A percentile compares a stretch with the other conserved stretches of the same genome.
phyloP scores from a whole-genome alignment of 257 asterid species.

The Anisodus acutangulus region DNA sequence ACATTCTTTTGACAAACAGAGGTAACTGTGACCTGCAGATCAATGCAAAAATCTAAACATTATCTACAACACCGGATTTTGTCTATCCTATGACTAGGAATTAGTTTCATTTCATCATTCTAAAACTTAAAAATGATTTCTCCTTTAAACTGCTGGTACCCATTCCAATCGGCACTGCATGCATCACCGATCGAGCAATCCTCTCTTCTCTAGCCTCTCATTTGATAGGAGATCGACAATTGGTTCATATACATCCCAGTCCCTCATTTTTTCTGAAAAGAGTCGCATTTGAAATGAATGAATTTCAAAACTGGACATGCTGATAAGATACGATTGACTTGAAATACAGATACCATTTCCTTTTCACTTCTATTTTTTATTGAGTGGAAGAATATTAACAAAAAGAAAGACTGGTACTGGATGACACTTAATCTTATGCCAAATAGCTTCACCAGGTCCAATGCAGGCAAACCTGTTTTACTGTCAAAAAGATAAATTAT shows the following conservation, averaged over 20 bases:
- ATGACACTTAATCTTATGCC: conserved; percentile 74
- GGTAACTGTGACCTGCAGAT: not conserved
- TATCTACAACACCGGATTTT: not conserved
- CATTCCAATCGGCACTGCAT: not conserved
- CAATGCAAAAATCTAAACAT: not conserved
- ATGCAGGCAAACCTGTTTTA: conserved; percentile 72
- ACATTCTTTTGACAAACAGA: not conserved
- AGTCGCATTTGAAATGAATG: not conserved
- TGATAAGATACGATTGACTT: not conserved
- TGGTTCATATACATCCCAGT: conserved; percentile 86
- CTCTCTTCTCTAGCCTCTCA: conserved; percentile 89
- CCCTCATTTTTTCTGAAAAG: conserved; percentile 75
- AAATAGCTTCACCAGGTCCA: conserved; percentile 84
- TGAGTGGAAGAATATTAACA: not conserved
- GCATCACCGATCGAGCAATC: conserved; percentile 53
- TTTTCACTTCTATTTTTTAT: not conserved
- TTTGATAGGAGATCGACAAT: conserved; percentile 76
- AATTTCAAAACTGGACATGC: not conserved
- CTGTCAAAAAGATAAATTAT: conserved; percentile 44
- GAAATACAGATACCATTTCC: not conserved
- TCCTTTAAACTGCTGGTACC: not conserved
- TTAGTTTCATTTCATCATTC: conserved; percentile 18
- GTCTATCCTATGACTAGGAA: not conserved
- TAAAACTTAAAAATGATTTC: not conserved
- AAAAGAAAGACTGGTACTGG: conserved; percentile 50